A percentile compares a stretch with the other conserved stretches of the same genome.
Conservation (phyloP, 2,329 filamentous ascomycete genomes). For the Ceratocystis albifundus region DNA sequence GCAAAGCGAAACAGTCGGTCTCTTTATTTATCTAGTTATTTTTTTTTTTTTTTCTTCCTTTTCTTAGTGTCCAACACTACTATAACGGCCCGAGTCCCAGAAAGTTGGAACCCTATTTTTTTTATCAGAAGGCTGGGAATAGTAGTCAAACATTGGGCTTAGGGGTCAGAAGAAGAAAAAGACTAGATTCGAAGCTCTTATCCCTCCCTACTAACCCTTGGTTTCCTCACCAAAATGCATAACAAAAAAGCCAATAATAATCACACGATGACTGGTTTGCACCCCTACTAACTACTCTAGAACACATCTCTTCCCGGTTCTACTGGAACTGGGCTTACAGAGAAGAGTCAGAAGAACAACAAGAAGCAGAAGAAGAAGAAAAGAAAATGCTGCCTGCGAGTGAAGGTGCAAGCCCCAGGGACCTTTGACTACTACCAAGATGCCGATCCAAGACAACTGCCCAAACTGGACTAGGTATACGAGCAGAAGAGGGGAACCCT, state of each 20-base stretch:
- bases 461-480: neutral
- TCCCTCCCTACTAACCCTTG: neutral
- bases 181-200: neutral
- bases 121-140: slow-evolving; percentile 10
- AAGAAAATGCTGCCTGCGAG: neutral
- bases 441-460: neutral
- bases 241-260: neutral
- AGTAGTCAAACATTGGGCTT: neutral
- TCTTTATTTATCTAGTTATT: neutral
- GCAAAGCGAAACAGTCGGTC: neutral
- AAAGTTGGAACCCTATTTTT: slow-evolving; percentile 11
- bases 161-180: neutral
- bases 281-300: neutral
- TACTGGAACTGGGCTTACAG: neutral
- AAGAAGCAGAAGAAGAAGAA: neutral
- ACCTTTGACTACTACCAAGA: neutral
- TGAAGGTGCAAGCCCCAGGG: neutral
- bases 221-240: neutral
- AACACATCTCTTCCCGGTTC: neutral
- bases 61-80: slow-evolving; percentile 2
- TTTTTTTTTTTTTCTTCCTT: neutral
- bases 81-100: slow-evolving; percentile 2
- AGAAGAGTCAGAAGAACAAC: neutral
- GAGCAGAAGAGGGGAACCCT: neutral
- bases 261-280: neutral